Base-by-base conservation (phyloP, 805 yeast genomes). In the Kluyveromyces nonfermentans region DNA sequence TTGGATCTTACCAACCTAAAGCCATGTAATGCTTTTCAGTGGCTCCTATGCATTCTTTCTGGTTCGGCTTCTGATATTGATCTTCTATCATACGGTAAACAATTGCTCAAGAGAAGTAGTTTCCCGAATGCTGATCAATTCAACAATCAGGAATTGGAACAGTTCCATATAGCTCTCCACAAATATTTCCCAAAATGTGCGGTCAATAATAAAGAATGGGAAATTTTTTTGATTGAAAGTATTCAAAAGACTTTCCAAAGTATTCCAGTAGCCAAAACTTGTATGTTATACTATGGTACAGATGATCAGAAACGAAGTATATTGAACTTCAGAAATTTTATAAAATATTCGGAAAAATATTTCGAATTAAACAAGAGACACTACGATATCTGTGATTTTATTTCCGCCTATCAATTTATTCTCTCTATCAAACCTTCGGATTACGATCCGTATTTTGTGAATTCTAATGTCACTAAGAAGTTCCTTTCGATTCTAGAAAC, bases 181-280 rank as follows among this genome's bases (percentile, higher is more conserved):
- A 52, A 55, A 37, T 58, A 54, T 44, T 49, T 60, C 25, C 46
- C 50, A 19, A 38, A 51, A n/a, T 36, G 44, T 15, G 43, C 40
- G 2, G 46, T 46, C 20, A 50, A 32, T n/a, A 44, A 40, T 7
- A 42, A 56, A 2, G 48, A 59, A 2, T 53, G 64, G 55, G 47
- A 50, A 9, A 46, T 40, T 5, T 59, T 58, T 49, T 57, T 63
- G 15, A 58, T 60, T 9, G 42, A 49, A 4, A 68, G 73, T 1
- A 60, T 73, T 41, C 54, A 61, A 14, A 68, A 63, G 39, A 72
- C 79, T 0, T 75, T 74, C 45, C 80, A 74, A 51, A 72, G 69
- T 33, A 60, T 56, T 18, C 47, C 45, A 6, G 62, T 67, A 35
- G 56, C 60, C 35, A 64, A 53, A 48, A 55, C 59, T 46, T 71